A percentile compares a stretch with the other conserved stretches of the same genome.
These are phyloP conservation scores for Lactarius deliciosus DNA, from an alignment of 768 basidiomycete genomes.

Conservation along the genomic window DNA sequence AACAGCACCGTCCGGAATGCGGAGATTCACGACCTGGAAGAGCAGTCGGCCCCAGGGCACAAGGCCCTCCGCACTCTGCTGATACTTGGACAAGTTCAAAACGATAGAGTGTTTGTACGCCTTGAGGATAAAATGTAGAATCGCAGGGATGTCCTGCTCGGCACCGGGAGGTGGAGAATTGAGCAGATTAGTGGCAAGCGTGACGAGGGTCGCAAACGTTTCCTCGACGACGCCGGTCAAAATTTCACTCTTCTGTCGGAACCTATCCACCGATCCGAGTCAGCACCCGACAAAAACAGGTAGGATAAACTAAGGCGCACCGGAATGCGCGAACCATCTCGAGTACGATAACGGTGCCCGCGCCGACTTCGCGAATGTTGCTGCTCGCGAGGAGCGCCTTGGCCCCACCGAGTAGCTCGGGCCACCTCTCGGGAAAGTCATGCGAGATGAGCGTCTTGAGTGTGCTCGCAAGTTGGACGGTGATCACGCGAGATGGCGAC, in stretches of 20 bases:
- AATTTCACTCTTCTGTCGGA: conserved; percentile 62
- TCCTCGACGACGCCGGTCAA: conserved; percentile 57
- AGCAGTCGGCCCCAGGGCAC: conserved; percentile 87
- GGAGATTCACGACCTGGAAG: conserved; percentile 74
- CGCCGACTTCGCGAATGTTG: conserved; percentile 71
- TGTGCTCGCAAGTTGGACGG: conserved; percentile 70
- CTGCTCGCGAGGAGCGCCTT: conserved; percentile 60
- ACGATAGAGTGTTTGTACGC: conserved; percentile 81
- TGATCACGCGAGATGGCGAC: conserved; percentile 64
- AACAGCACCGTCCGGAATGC: conserved; percentile 61
- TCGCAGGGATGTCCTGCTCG: conserved; percentile 72
- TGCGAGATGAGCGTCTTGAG: conserved; percentile 71
- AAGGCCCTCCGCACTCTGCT: conserved; percentile 70
- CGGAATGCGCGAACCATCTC: conserved; percentile 79
- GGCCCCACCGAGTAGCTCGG: conserved; percentile 63
- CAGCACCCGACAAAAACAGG: neutral
- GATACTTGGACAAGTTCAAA: conserved; percentile 68
- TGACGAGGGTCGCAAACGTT: conserved; percentile 73
- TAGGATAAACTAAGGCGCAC: conserved; percentile 39
- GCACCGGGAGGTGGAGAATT: conserved; percentile 56
- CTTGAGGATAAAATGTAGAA: conserved; percentile 86
- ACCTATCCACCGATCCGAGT: conserved; percentile 44
- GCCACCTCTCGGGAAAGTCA: conserved; percentile 82
- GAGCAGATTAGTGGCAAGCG: conserved; percentile 70
- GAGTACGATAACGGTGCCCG: conserved; percentile 74